Evolutionary conservation across 225 moss, liverwort and hornwort genomes (phyloP).

Genomic region (Pseudisothecium myosuroides): DNA sequence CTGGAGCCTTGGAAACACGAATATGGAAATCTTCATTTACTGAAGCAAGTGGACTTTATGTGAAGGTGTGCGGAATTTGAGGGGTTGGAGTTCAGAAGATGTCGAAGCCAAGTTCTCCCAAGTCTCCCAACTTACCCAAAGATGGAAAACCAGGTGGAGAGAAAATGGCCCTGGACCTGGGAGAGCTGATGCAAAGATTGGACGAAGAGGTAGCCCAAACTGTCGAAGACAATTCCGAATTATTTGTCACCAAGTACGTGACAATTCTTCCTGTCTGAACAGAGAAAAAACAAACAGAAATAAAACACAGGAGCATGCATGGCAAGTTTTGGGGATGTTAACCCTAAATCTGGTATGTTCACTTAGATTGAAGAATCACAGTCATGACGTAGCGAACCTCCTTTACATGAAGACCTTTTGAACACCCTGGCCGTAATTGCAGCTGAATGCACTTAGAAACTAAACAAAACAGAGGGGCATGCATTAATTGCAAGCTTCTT

Average conservation of each 20-base stretch:
- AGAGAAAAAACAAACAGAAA: neutral
- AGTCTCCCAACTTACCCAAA: neutral
- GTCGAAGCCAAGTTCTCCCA: constrained; percentile 5
- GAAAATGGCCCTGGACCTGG: neutral
- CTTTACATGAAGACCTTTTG: neutral
- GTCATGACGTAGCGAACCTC: neutral
- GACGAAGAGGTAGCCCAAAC: constrained; percentile 15
- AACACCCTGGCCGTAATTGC: neutral
- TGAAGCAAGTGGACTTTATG: neutral
- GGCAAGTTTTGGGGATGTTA: neutral
- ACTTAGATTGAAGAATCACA: neutral
- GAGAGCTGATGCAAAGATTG: constrained; percentile 8
- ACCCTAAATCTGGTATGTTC: neutral
- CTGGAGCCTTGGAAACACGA: neutral
- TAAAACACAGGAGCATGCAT: neutral
- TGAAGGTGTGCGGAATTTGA: neutral
- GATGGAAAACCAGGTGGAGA: neutral
- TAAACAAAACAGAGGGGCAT: neutral
- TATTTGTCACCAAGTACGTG: constrained; percentile 19
- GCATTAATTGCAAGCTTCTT: neutral
- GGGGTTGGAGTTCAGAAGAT: neutral
- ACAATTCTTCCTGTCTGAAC: neutral
- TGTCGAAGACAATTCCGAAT: neutral
- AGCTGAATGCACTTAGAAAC: neutral
- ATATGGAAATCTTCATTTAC: neutral